phyloP scores from a whole-genome alignment of 208 protist genomes.

The Acanthamoeba lenticulata region DNA sequence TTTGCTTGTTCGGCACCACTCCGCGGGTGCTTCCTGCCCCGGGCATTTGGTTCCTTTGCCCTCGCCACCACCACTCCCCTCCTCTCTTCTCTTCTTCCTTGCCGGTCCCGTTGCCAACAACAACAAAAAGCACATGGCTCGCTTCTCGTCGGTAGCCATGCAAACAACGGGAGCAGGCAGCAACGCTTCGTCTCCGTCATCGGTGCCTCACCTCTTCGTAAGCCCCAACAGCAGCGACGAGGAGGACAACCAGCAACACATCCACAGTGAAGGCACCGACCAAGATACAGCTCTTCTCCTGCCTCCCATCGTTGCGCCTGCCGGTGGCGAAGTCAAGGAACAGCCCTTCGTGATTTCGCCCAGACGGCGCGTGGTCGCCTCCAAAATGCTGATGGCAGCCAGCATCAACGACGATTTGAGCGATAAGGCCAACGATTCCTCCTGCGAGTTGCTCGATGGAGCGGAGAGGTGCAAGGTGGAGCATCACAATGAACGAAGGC shows the following conservation, averaged over 20 bases:
- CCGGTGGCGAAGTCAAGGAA: background rate
- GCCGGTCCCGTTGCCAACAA: too few relatives aligned
- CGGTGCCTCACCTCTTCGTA: too few relatives aligned
- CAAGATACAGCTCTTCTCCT: background rate
- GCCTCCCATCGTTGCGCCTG: background rate
- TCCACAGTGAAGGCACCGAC: background rate
- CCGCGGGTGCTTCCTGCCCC: too few relatives aligned
- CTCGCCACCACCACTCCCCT: too few relatives aligned
- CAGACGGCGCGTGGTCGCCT: too few relatives aligned
- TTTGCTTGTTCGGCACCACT: too few relatives aligned
- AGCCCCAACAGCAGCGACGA: background rate
- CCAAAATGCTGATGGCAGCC: background rate
- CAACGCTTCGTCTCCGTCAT: background rate
- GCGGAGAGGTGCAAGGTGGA: background rate
- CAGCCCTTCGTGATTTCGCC: background rate
- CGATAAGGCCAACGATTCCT: background rate
- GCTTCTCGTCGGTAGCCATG: background rate
- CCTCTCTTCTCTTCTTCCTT: background rate
- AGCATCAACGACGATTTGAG: background rate
- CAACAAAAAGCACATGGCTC: background rate
- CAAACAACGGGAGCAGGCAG: background rate
- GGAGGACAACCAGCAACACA: background rate
- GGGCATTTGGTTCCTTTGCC: too few relatives aligned
- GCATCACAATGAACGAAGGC: background rate
- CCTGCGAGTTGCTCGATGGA: background rate